These are phyloP conservation scores for Elaeis guineensis DNA, from an alignment of 176 grass and related monocot species.

Conservation along the genomic window DNA sequence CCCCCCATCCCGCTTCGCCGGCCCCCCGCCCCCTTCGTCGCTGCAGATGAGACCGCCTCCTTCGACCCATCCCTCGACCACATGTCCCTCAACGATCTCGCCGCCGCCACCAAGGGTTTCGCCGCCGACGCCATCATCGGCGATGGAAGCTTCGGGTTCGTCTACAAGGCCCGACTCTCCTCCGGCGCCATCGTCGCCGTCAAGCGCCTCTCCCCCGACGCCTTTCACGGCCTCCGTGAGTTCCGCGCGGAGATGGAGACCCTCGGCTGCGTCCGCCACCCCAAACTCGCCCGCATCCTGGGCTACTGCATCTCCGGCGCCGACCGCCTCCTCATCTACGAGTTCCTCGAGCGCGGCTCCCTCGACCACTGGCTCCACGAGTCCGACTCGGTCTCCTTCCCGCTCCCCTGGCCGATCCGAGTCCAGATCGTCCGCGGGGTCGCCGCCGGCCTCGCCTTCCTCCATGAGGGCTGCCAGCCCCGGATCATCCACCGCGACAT, in stretches of 20 bases:
- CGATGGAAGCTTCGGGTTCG: slow-evolving; percentile 88
- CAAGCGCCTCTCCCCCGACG: slow-evolving; percentile 51
- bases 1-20: not conserved
- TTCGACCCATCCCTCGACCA: slow-evolving; percentile 35
- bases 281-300: slow-evolving; percentile 57
- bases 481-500: slow-evolving; percentile 78
- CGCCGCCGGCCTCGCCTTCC: slow-evolving; percentile 55
- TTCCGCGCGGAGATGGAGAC: slow-evolving; percentile 75
- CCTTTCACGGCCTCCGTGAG: slow-evolving; percentile 58
- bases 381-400: slow-evolving; percentile 2
- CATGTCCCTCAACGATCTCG: slow-evolving; percentile 54
- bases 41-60: not conserved
- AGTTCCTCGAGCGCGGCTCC: slow-evolving; percentile 69
- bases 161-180: slow-evolving; percentile 63
- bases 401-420: slow-evolving; percentile 40
- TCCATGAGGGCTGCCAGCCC: slow-evolving; percentile 54
- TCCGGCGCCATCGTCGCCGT: slow-evolving; percentile 44
- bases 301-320: slow-evolving; percentile 58
- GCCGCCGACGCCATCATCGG: slow-evolving; percentile 70
- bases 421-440: slow-evolving; percentile 42
- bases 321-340: slow-evolving; percentile 83
- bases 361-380: slow-evolving; percentile 73
- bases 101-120: slow-evolving; percentile 61
- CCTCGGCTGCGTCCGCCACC: slow-evolving; percentile 59
- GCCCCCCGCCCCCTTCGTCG: not conserved